These are phyloP conservation scores for Isoetes taiwanensis DNA, from an alignment of 75 land plant genomes.

Conservation along the genomic window DNA sequence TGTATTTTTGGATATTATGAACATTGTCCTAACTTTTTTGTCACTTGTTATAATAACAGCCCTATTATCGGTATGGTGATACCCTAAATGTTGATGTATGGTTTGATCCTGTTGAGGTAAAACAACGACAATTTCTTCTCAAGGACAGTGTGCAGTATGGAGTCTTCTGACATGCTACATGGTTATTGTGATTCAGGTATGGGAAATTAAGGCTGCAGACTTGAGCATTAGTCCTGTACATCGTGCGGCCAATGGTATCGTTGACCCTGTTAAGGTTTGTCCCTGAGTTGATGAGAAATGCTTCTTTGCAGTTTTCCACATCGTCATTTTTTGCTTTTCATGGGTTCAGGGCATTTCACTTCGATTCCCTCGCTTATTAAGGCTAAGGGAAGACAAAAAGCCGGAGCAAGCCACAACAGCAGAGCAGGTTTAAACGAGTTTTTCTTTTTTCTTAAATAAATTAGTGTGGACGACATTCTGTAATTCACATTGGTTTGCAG, in stretches of 20 bases:
- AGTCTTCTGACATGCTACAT: too few relatives aligned
- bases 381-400: conserved; percentile 75
- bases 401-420: conserved; percentile 93
- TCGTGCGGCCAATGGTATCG: conserved; percentile 73
- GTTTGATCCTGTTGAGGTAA: conserved; percentile 94
- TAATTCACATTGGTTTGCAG: too few relatives aligned
- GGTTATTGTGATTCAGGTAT: too few relatives aligned
- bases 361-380: conserved; percentile 81
- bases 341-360: conserved; percentile 98
- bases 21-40: not conserved
- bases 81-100: conserved; percentile 87
- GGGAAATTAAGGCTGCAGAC: conserved; percentile 99
- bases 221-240: conserved; percentile 97
- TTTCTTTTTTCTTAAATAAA: too few relatives aligned
- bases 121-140: too few relatives aligned
- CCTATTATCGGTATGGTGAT: conserved; percentile 77
- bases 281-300: not conserved
- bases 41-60: too few relatives aligned
- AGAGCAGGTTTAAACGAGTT: conserved; percentile 69
- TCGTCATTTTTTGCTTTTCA: too few relatives aligned
- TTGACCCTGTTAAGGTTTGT: conserved; percentile 73
- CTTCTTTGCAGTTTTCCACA: too few relatives aligned
- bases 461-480: too few relatives aligned
- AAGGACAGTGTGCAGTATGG: too few relatives aligned
- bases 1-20: not conserved